Percentiles rank a stretch among this genome's conserved stretches.
These are phyloP conservation scores for Omphalotus guepiniiformis DNA, from an alignment of 768 basidiomycete genomes.

Conservation along the genomic window DNA sequence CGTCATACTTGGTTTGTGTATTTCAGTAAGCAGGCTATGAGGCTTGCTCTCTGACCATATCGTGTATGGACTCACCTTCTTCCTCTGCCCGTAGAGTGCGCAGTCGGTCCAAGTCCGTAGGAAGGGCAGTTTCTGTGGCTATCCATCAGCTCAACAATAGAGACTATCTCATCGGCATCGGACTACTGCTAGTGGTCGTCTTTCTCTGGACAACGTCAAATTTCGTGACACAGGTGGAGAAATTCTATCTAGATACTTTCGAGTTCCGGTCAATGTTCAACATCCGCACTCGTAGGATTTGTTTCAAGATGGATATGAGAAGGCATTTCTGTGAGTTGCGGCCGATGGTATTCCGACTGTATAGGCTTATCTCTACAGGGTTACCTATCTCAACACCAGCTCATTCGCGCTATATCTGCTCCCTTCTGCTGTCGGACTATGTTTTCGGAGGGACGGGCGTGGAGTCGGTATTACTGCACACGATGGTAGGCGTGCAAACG, in stretches of 20 bases:
- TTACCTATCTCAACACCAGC: constrained; percentile 90
- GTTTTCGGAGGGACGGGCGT: neutral
- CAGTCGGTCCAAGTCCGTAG: constrained; percentile 5
- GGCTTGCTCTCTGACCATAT: no score
- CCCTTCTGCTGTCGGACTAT: constrained; percentile 35
- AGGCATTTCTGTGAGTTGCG: constrained; percentile 72
- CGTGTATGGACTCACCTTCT: neutral
- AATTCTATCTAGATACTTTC: neutral
- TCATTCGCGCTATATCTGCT: constrained; percentile 83
- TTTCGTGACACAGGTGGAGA: constrained; percentile 75
- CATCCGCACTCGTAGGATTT: constrained; percentile 35
- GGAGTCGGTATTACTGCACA: neutral
- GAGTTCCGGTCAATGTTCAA: constrained; percentile 11
- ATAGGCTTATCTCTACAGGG: constrained; percentile 33
- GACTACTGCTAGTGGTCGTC: constrained; percentile 70
- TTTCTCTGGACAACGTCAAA: constrained; percentile 86
- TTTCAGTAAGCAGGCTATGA: no score
- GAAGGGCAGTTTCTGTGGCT: neutral
- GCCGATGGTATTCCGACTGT: constrained; percentile 22
- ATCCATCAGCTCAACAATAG: neutral
- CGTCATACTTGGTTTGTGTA: no score
- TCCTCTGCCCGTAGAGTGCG: no score
- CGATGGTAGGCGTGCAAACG: neutral
- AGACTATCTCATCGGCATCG: constrained; percentile 44
- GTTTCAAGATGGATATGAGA: constrained; percentile 67